A percentile compares a stretch with the other conserved stretches of the same genome.
These are phyloP conservation scores for Mortierella alpina DNA, from an alignment of 192 early-diverging fungal genomes.

Conservation along the genomic window DNA sequence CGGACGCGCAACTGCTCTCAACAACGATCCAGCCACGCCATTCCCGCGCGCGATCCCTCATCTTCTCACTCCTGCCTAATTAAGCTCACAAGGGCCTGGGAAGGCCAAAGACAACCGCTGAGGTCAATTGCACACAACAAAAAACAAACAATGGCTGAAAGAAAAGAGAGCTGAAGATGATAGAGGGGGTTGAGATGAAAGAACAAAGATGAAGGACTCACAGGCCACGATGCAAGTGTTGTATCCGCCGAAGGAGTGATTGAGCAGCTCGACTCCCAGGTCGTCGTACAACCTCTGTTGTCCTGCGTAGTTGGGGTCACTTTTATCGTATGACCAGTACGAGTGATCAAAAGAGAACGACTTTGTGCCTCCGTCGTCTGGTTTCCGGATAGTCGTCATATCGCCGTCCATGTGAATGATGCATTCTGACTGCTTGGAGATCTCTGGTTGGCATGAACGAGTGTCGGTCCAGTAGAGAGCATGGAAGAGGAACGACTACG, in stretches of 20 bases:
- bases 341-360: slow-evolving; percentile 89
- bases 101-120: neutral
- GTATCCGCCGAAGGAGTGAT: slow-evolving; percentile 91
- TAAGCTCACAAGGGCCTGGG: slow-evolving; percentile 26
- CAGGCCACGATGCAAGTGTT: slow-evolving; percentile 95
- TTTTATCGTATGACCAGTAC: slow-evolving; percentile 86
- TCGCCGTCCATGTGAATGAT: slow-evolving; percentile 80
- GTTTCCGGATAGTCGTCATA: slow-evolving; percentile 73
- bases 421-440: slow-evolving; percentile 68
- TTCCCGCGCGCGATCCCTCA: too few species aligned
- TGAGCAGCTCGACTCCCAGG: slow-evolving; percentile 80
- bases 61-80: too few species aligned
- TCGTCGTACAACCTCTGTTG: slow-evolving; percentile 82
- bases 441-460: slow-evolving; percentile 37
- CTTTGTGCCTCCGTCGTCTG: slow-evolving; percentile 63
- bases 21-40: too few species aligned
- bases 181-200: neutral
- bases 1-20: too few species aligned
- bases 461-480: neutral
- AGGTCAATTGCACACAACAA: slow-evolving; percentile 2
- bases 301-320: slow-evolving; percentile 71
- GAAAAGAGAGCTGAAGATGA: neutral
- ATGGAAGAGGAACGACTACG: neutral
- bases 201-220: slow-evolving; percentile 52
- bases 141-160: neutral